A percentile compares a stretch with the other conserved stretches of the same genome.
These are phyloP conservation scores for Penicillium nucicola DNA, from an alignment of 495 filamentous ascomycete species.

Conservation along the genomic window DNA sequence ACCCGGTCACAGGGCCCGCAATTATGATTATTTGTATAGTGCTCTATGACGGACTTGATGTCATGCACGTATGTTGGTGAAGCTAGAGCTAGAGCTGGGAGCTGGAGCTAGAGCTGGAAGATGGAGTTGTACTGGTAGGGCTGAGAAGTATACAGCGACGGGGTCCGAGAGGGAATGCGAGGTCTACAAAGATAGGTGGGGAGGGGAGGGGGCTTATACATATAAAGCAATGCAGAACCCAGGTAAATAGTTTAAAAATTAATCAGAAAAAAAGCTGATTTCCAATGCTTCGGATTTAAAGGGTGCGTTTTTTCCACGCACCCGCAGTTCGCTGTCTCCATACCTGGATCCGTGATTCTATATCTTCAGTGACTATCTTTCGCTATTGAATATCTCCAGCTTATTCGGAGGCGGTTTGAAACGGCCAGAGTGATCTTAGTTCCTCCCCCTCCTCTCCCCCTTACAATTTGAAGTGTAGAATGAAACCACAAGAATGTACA, in stretches of 20 bases:
- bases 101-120: neutral
- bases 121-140: slow-evolving; percentile 16
- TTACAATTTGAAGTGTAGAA: too few relatives aligned
- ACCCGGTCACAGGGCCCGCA: neutral
- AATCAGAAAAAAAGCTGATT: slow-evolving; percentile 1
- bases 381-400: too few relatives aligned
- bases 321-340: too few relatives aligned
- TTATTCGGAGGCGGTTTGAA: too few relatives aligned
- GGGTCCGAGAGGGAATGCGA: neutral
- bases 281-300: neutral
- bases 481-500: neutral
- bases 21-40: slow-evolving; percentile 2
- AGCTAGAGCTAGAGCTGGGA: neutral
- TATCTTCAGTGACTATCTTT: too few relatives aligned
- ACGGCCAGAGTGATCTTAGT: too few relatives aligned
- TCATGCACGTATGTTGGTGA: neutral
- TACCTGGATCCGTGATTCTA: too few relatives aligned
- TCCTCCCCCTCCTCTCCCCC: too few relatives aligned
- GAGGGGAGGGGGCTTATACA: neutral
- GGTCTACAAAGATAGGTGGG: slow-evolving; percentile 12
- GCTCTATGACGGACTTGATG: neutral
- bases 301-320: neutral
- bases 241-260: too few relatives aligned
- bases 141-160: slow-evolving; percentile 20
- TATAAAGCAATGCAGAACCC: neutral